Base-by-base conservation (phyloP, 2,329 filamentous ascomycete species). In the Hymenoscyphus fraxineus region DNA sequence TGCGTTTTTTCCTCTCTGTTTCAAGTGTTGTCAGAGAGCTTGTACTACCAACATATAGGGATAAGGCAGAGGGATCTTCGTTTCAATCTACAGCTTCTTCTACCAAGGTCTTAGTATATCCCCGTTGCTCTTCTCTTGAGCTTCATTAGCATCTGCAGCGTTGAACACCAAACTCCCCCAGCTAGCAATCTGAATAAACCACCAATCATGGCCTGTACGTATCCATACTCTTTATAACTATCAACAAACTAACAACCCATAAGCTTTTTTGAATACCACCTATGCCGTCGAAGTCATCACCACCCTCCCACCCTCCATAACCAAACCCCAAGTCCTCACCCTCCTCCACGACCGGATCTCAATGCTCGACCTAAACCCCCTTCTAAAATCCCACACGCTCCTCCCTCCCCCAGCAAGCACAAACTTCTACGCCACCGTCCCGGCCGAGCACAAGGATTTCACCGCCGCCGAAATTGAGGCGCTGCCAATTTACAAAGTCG, bases 331-430 rank as follows among this genome's bases (percentile, higher is more conserved):
- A 39, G 90, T 90, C 59, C 74, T 96, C 67, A 80, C 85, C 61
- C 89, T 91, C 72, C 87, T 96, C 31, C 92, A 93, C 78, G 83
- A 91, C 77, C 90, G 94, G 77, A 75, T 82, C 60, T 85, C 85
- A 70, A 95, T 96, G 88, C 94, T 96, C 73, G 87, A 92, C 73
- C 80, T 96, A 65, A 96, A 96, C 77, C 92, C 92, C 1, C 83
- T 96, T 69, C 70, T 72, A 60, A 67, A 67, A 54, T 55, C 44
- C n/a, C 69, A 72, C 51, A 90, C 35, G 2, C 12, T 15, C 13
- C 63, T 65, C 59, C 60, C 64, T 38, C n/a, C 51, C 2, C 5
- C 64, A 31, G 12, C 16, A 57, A 58, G 47, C 38, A 40, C 90
- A 0, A 73, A 81, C 31, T 83, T 87, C 73, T 86, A 89, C n/a